phyloP scores from a whole-genome alignment of 2,329 filamentous ascomycete species.

The Nannizziopsis barbatae region DNA sequence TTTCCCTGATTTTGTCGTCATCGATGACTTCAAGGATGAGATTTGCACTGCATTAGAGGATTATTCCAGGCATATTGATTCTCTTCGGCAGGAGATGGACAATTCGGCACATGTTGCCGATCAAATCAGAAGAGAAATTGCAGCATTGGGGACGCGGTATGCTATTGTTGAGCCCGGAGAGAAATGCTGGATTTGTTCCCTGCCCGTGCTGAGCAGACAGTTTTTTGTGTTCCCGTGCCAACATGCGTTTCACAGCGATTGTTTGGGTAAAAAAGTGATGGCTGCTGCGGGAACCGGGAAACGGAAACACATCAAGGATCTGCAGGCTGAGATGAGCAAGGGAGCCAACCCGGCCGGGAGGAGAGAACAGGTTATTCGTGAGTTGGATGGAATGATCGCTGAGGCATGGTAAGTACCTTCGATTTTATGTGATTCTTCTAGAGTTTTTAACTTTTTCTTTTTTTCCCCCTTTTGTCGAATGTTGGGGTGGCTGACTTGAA shows the following conservation, averaged over 20 bases:
- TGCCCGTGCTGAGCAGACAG: slow-evolving; percentile 77
- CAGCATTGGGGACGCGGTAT: slow-evolving; percentile 73
- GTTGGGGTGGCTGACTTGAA: too few relatives aligned
- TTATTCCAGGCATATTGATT: slow-evolving; percentile 83
- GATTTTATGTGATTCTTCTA: neutral
- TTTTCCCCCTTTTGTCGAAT: too few relatives aligned
- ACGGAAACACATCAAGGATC: slow-evolving; percentile 67
- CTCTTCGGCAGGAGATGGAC: slow-evolving; percentile 87
- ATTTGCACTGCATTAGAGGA: slow-evolving; percentile 90
- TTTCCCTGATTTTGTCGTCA: slow-evolving; percentile 96
- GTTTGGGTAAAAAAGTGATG: slow-evolving; percentile 72
- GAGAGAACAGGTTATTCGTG: slow-evolving; percentile 71
- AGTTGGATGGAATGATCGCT: slow-evolving; percentile 85
- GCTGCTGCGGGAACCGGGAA: slow-evolving; percentile 67
- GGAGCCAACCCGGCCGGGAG: slow-evolving; percentile 53
- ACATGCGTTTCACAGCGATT: slow-evolving; percentile 95
- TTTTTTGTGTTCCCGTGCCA: slow-evolving; percentile 99
- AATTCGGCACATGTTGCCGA: slow-evolving; percentile 77
- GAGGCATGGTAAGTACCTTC: slow-evolving; percentile 60
- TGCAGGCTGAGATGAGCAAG: slow-evolving; percentile 72
- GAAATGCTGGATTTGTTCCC: slow-evolving; percentile 75
- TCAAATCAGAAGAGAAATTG: slow-evolving; percentile 84
- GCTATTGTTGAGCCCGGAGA: slow-evolving; percentile 95
- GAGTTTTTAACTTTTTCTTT: slow-evolving; percentile 5
- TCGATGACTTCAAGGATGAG: slow-evolving; percentile 98